Percentiles rank a stretch among this genome's conserved stretches.
Conservation (phyloP, 1,284 basidiomycete genomes). For the Cryptococcus floricola region DNA sequence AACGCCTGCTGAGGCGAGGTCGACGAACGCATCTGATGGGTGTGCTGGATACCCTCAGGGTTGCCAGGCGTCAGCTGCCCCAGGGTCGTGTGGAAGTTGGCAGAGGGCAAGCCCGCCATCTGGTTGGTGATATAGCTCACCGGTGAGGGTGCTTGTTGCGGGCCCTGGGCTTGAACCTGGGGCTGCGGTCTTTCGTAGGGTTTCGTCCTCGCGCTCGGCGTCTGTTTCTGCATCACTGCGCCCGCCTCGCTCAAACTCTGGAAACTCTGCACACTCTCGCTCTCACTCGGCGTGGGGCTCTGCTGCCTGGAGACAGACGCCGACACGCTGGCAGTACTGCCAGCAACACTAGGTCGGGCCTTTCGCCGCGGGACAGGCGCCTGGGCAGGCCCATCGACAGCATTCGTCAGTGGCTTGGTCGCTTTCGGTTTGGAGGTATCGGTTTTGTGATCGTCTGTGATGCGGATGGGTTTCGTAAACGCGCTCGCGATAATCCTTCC, state of each 20-base stretch:
- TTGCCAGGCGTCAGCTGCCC: not conserved
- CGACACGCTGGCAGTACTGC: not conserved
- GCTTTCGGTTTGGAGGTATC: constrained; percentile 46
- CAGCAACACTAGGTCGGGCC: constrained; percentile 23
- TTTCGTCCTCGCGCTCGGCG: constrained; percentile 35
- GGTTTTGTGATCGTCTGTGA: constrained; percentile 98
- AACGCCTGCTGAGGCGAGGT: constrained; percentile 6
- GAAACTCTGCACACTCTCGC: constrained; percentile 40
- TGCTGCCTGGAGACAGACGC: constrained; percentile 33
- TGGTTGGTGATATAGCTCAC: not conserved
- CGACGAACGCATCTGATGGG: not conserved
- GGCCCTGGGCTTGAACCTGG: constrained; percentile 4
- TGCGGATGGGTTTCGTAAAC: constrained; percentile 89
- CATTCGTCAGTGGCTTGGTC: not conserved
- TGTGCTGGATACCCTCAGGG: constrained; percentile 1
- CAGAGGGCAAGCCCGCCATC: not conserved
- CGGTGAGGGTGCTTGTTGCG: constrained; percentile 13
- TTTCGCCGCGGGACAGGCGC: constrained; percentile 34
- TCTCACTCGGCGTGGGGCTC: constrained; percentile 41
- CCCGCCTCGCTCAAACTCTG: constrained; percentile 42
- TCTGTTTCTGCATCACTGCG: constrained; percentile 40
- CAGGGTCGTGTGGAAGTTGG: not conserved
- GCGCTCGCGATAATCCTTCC: constrained; percentile 81
- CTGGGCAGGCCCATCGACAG: constrained; percentile 2
- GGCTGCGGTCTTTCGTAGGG: constrained; percentile 40